Evolutionary conservation across 2,329 filamentous ascomycete species (phyloP).

Genomic region (Colletotrichum acutatum): DNA sequence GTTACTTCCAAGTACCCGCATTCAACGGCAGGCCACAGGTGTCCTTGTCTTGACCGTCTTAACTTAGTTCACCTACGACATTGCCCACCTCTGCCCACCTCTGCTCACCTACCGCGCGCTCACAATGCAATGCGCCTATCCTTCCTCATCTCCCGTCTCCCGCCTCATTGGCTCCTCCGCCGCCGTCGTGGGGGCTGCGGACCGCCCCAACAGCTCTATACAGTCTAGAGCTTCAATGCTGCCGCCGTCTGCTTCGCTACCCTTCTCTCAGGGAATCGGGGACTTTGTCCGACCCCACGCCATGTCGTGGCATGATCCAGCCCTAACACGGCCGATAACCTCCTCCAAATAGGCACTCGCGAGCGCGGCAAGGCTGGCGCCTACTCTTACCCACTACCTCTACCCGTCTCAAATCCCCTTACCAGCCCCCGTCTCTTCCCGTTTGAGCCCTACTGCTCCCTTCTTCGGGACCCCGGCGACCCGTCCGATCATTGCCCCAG

Average conservation of each 20-base stretch:
- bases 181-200: constrained; percentile 13
- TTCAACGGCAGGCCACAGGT: background rate
- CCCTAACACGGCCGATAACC: constrained; percentile 13
- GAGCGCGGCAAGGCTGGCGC: constrained; percentile 45
- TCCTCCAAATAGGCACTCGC: background rate
- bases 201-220: background rate
- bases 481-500: constrained; percentile 31
- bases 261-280: background rate
- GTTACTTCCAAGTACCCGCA: background rate
- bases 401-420: constrained; percentile 46
- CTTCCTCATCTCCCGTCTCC: constrained; percentile 28
- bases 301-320: constrained; percentile 25
- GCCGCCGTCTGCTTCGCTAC: background rate
- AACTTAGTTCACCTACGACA: background rate
- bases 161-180: constrained; percentile 24
- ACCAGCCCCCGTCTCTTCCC: constrained; percentile 33
- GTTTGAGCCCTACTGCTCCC: constrained; percentile 12
- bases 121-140: constrained; percentile 32
- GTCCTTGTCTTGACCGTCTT: background rate
- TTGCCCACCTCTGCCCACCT: background rate
- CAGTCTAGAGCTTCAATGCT: background rate
- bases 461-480: constrained; percentile 29
- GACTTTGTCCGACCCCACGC: constrained; percentile 5
- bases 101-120: background rate
- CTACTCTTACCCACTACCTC: constrained; percentile 44